Conservation (phyloP, 163 green algal species). For the Scenedesmus sp. region DNA sequence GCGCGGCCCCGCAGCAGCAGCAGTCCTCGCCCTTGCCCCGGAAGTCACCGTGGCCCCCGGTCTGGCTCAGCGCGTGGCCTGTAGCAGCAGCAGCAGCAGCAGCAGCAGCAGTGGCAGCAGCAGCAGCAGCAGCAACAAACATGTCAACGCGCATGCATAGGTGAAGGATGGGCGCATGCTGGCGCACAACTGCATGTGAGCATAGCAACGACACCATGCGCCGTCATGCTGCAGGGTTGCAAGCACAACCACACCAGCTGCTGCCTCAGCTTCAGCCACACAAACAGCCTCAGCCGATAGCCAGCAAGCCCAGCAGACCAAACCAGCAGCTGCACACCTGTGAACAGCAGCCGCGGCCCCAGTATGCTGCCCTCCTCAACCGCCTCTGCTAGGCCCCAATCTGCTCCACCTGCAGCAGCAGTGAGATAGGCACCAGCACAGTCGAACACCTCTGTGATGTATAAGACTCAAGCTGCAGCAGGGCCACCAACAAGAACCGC, state of each 20-base stretch:
- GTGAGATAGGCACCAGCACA: neutral
- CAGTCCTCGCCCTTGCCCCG: constrained; percentile 66
- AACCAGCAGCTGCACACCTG: constrained; percentile 21
- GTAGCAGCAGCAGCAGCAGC: constrained; percentile 38
- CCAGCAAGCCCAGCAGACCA: neutral
- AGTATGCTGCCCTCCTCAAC: constrained; percentile 75
- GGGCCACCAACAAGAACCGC: neutral
- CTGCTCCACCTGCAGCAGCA: constrained; percentile 62
- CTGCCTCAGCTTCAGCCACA: neutral
- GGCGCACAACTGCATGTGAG: neutral
- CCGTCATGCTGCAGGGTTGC: neutral
- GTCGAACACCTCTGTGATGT: neutral
- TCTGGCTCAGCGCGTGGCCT: constrained; percentile 82
- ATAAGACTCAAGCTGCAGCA: neutral
- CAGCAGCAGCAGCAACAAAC: constrained; percentile 9
- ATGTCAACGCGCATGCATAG: neutral
- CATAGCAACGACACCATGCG: neutral
- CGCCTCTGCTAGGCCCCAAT: constrained; percentile 75
- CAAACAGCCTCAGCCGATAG: neutral
- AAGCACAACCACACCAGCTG: neutral
- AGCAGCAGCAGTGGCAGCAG: neutral
- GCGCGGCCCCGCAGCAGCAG: constrained; percentile 63
- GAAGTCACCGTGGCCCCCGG: constrained; percentile 81
- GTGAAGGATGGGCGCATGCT: too few relatives aligned
- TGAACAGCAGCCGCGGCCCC: constrained; percentile 76